These are phyloP conservation scores for Trichoderma polysporum DNA, from an alignment of 2,329 filamentous ascomycete genomes.

Conservation along the genomic window DNA sequence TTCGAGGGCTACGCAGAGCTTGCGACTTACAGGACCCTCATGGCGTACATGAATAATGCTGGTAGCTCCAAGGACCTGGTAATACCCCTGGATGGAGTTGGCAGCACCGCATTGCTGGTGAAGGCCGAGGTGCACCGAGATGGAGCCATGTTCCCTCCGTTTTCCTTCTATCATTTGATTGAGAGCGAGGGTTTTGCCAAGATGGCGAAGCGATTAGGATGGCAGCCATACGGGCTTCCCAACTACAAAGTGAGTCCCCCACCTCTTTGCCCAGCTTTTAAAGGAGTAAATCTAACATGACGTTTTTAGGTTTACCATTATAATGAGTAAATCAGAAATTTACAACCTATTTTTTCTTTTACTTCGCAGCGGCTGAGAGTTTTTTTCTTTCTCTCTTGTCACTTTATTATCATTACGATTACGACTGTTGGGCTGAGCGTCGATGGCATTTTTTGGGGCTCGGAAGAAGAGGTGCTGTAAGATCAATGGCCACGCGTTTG, in stretches of 20 bases:
- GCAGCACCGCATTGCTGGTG: slow-evolving; percentile 86
- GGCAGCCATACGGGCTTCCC: slow-evolving; percentile 82
- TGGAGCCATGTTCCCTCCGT: slow-evolving; percentile 97
- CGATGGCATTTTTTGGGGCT: not conserved
- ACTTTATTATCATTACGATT: slow-evolving; percentile 19
- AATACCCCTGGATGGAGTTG: slow-evolving; percentile 85
- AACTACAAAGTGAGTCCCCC: slow-evolving; percentile 80
- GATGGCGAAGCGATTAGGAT: slow-evolving; percentile 89
- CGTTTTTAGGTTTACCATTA: slow-evolving; percentile 78
- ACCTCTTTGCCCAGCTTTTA: not conserved
- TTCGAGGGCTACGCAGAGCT: slow-evolving; percentile 92
- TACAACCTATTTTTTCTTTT: not conserved
- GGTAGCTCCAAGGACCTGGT: slow-evolving; percentile 59
- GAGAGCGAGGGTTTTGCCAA: slow-evolving; percentile 98
- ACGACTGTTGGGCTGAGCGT: slow-evolving; percentile 16
- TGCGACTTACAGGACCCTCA: slow-evolving; percentile 85
- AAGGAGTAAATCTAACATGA: slow-evolving; percentile 20
- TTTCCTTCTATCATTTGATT: slow-evolving; percentile 93
- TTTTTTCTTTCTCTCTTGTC: not conserved
- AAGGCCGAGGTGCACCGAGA: slow-evolving; percentile 97
- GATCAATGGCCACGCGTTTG: not conserved
- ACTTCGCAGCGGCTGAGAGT: not conserved
- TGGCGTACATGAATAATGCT: slow-evolving; percentile 74
- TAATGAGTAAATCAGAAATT: slow-evolving; percentile 64
- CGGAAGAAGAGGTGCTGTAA: not conserved